A percentile compares a stretch with the other conserved stretches of the same genome.
Evolutionary conservation across 169 alveolate species (phyloP).

Genomic region (Plasmodium inui): DNA sequence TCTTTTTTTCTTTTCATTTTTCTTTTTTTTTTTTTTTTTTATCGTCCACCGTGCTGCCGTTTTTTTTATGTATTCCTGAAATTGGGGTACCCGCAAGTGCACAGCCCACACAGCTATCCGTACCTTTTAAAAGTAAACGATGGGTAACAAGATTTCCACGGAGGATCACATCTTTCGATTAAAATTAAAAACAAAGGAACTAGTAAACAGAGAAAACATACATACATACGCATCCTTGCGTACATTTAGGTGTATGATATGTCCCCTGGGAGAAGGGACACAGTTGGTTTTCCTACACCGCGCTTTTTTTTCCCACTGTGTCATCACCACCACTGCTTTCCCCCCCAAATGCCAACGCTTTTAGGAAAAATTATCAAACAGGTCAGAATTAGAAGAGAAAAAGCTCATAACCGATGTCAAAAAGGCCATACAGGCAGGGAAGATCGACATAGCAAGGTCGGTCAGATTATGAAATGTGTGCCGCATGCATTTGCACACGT

Average conservation of each 20-base stretch:
- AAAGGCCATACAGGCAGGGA: constrained; percentile 71
- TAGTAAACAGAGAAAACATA: constrained; percentile 27
- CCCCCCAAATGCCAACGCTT: neutral
- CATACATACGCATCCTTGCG: neutral
- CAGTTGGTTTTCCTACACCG: neutral
- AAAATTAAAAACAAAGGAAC: constrained; percentile 69
- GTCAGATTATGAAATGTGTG: neutral
- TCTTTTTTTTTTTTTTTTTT: neutral
- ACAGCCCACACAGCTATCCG: neutral
- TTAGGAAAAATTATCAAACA: constrained; percentile 66
- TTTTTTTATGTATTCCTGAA: constrained; percentile 1
- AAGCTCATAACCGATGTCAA: constrained; percentile 40
- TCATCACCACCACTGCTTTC: neutral
- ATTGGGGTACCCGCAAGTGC: neutral
- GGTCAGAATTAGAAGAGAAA: constrained; percentile 68
- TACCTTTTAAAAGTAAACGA: neutral
- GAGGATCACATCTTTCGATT: constrained; percentile 73
- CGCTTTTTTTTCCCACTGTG: neutral
- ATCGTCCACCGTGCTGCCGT: neutral
- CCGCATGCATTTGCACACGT: neutral
- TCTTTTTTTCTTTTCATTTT: neutral
- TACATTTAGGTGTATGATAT: neutral
- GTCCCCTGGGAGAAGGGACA: neutral
- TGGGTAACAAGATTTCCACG: constrained; percentile 69
- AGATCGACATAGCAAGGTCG: constrained; percentile 67